Conservation (phyloP, 2,329 filamentous ascomycete genomes). For the Colletotrichum neosansevieriae region DNA sequence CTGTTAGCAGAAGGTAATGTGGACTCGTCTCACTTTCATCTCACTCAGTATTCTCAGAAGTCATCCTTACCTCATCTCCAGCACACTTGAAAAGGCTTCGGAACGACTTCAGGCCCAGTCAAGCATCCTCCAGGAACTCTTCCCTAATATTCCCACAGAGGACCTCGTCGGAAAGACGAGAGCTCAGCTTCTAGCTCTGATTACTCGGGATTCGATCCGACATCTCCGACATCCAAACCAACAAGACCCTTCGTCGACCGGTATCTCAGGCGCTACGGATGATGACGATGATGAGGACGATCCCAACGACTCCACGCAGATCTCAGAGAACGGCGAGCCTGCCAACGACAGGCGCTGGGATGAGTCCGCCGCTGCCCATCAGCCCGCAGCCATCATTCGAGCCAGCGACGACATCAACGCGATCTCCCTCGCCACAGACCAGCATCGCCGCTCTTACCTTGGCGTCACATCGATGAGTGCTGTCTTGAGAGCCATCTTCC, state of each 20-base stretch:
- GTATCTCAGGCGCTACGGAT: conserved; percentile 15
- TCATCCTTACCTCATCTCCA: conserved; percentile 22
- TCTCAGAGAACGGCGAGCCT: conserved; percentile 46
- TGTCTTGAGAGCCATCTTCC: conserved; percentile 68
- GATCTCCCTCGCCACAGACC: conserved; percentile 62
- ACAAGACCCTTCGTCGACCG: conserved; percentile 13
- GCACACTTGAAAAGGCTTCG: conserved; percentile 45
- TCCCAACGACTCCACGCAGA: conserved; percentile 43
- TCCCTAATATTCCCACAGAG: conserved; percentile 40
- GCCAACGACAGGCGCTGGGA: conserved; percentile 47
- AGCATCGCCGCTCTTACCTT: conserved; percentile 69
- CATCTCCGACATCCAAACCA: not conserved
- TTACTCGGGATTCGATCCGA: conserved; percentile 26
- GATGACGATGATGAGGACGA: conserved; percentile 17
- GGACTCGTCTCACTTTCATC: not conserved
- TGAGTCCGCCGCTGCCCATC: conserved; percentile 43
- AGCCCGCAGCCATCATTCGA: conserved; percentile 41
- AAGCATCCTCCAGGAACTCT: conserved; percentile 43
- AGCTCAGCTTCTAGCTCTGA: conserved; percentile 41
- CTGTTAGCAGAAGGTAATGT: conserved; percentile 46
- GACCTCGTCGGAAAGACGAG: conserved; percentile 43
- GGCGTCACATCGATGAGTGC: conserved; percentile 75
- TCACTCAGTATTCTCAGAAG: not conserved
- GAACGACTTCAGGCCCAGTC: conserved; percentile 44
- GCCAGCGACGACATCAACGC: conserved; percentile 50